Base-by-base conservation (phyloP, 2,329 filamentous ascomycete genomes). In the Pyricularia grisea region DNA sequence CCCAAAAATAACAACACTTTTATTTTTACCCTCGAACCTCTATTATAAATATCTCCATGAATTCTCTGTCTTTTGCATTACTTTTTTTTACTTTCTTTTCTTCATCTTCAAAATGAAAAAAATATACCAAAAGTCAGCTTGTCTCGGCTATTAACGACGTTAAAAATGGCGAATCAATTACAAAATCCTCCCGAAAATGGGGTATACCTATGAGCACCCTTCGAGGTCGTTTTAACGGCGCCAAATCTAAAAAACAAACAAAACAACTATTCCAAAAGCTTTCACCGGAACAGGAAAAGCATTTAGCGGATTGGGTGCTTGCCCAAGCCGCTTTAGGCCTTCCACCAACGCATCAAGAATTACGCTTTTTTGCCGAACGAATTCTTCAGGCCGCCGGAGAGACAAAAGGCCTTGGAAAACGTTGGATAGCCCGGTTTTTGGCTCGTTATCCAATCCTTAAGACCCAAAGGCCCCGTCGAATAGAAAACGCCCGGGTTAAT, bases 311-410 rank as follows among this genome's bases (percentile, higher is more conserved):
- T n/a, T 71, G n/a, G 66, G 42, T 71, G 12, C 23, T 36, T 23
- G 42, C 66, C 31, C 67, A 71, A 25, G 58, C 66, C 55, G 63
- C 58, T 20, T 55, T 71, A 33, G 67, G 70, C 14, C 69, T 70
- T 2, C 68, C 31, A 20, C 69, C 42, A 64, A 71, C 65, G 5
- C 50, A 70, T 58, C 2, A 58, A 31, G n/a, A 71, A 63, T 23
- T 70, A 1, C 69, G 60, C 17, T 42, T 66, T 10, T 70, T 71
- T 33, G 67, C 30, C 7, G 23, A 69, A 23, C 55, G 63, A 9
- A 70, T 70, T 12, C 58, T 70, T 12, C 25, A 36, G 20, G 58
- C 63, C 28, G 25, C 27, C 64, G 68, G 68, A 30, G 68, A 66
- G 2, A 25, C 65, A 20, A n/a, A 28, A 14, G 50, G 50, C 9